Conservation (phyloP, 225 moss, liverwort and hornwort genomes). For the Neckera pumila region DNA sequence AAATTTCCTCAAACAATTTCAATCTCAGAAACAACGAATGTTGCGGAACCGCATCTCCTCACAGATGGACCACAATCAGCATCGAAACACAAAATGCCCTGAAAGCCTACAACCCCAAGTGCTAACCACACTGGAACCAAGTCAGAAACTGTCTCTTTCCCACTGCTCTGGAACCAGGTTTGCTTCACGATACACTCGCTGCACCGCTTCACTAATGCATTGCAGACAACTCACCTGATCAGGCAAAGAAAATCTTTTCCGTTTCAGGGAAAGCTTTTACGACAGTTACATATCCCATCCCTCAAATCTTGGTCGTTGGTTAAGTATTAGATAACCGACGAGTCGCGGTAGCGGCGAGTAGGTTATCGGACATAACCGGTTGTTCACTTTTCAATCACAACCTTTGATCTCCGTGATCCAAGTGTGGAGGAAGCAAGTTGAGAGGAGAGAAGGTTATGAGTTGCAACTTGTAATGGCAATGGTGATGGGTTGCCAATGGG, state of each 20-base stretch:
- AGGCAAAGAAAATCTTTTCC: constrained; percentile 5
- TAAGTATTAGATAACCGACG: no score
- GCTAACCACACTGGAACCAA: not conserved
- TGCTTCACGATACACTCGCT: not conserved
- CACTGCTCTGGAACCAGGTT: not conserved
- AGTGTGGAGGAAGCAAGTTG: no score
- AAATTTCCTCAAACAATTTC: not conserved
- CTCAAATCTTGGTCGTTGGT: not conserved
- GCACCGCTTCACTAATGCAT: not conserved
- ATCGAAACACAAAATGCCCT: not conserved
- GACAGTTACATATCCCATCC: not conserved
- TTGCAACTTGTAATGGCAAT: no score
- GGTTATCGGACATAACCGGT: no score
- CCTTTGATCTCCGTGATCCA: no score
- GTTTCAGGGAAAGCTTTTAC: not conserved
- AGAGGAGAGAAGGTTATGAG: no score
- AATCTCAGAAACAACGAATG: not conserved
- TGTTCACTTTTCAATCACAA: no score
- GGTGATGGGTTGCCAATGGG: no score
- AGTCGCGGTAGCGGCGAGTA: no score
- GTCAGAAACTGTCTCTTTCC: not conserved
- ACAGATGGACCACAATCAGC: not conserved
- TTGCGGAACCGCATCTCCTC: not conserved
- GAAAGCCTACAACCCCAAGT: not conserved
- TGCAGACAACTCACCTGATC: not conserved